A percentile compares a stretch with the other conserved stretches of the same genome.
Evolutionary conservation across 2,329 filamentous ascomycete species (phyloP).

Genomic region (Penicillium glabrum): DNA sequence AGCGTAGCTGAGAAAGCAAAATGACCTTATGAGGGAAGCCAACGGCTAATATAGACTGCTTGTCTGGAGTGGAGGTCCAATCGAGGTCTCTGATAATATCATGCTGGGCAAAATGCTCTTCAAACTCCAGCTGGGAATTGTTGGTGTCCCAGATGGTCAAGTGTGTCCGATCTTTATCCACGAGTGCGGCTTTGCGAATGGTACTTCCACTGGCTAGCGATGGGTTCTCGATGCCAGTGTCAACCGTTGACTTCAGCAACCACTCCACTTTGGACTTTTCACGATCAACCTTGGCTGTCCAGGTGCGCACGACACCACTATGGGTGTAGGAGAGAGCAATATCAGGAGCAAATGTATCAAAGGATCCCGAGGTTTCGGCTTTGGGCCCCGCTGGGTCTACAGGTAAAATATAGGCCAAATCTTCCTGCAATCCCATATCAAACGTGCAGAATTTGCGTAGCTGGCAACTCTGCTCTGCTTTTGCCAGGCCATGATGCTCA

Average conservation of each 20-base stretch:
- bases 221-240: conserved; percentile 72
- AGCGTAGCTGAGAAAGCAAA: conserved; percentile 81
- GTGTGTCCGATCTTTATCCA: conserved; percentile 69
- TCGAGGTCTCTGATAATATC: conserved; percentile 83
- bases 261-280: conserved; percentile 67
- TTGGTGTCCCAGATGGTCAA: conserved; percentile 91
- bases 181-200: conserved; percentile 81
- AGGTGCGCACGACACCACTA: conserved; percentile 73
- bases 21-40: conserved; percentile 85
- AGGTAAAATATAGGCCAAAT: conserved; percentile 65
- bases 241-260: conserved; percentile 77
- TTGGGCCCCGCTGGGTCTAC: conserved; percentile 81
- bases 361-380: conserved; percentile 70
- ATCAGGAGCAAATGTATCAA: conserved; percentile 83
- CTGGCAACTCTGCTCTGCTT: conserved; percentile 39
- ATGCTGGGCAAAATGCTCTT: conserved; percentile 69
- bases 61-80: conserved; percentile 89
- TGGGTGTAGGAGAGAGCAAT: conserved; percentile 82
- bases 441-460: conserved; percentile 72
- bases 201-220: conserved; percentile 82
- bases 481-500: conserved; percentile 24
- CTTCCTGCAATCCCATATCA: conserved; percentile 57
- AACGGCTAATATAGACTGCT: conserved; percentile 86
- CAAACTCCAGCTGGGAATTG: conserved; percentile 76
- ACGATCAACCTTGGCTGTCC: conserved; percentile 74